phyloP scores from a whole-genome alignment of 2,329 filamentous ascomycete species.

The Fusarium torulosum region DNA sequence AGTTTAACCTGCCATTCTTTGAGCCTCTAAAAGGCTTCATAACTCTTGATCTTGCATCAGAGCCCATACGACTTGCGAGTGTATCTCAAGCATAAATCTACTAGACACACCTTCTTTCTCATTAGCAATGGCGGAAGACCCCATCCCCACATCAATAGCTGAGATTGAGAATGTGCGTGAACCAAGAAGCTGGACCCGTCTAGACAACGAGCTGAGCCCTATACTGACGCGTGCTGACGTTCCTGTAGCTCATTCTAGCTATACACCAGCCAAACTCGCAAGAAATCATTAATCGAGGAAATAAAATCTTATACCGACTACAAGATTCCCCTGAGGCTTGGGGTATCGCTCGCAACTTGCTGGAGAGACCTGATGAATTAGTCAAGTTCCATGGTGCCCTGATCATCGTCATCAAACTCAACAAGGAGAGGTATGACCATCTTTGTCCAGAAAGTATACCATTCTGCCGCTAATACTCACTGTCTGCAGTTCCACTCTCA shows the following conservation, averaged over 20 bases:
- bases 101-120: neutral
- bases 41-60: neutral
- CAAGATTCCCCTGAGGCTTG: conserved; percentile 87
- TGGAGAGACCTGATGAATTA: conserved; percentile 76
- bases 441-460: too few relatives aligned
- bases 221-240: conserved; percentile 24
- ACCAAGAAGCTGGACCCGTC: neutral
- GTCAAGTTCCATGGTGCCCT: conserved; percentile 93
- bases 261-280: conserved; percentile 67
- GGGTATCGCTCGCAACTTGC: conserved; percentile 82
- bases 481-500: conserved; percentile 60
- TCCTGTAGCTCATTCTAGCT: conserved; percentile 60
- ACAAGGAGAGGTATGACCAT: conserved; percentile 78
- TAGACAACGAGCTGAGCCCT: neutral
- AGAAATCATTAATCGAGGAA: conserved; percentile 64
- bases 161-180: conserved; percentile 41
- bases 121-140: conserved; percentile 29
- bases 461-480: neutral
- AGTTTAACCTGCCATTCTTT: neutral
- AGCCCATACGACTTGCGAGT: neutral
- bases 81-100: neutral
- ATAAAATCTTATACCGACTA: conserved; percentile 81
- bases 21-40: neutral
- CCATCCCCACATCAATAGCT: conserved; percentile 29
- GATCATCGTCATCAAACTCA: conserved; percentile 94